Conservation (phyloP, 139 green algal species). For the Coccomyxa sp. region DNA sequence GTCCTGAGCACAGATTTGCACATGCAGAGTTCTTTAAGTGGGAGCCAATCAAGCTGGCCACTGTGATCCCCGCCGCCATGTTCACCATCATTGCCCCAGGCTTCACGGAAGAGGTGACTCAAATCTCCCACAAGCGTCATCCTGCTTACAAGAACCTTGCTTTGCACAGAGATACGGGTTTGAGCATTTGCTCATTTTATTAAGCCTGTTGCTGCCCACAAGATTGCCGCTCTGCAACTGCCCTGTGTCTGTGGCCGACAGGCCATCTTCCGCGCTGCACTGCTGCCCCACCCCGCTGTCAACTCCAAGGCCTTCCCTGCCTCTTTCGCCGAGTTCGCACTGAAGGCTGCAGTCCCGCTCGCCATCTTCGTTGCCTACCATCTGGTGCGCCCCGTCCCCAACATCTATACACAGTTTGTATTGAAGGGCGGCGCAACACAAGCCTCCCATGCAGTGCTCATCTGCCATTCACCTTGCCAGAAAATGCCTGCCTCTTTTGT, state of each 20-base stretch:
- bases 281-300: conserved; percentile 1
- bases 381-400: background rate
- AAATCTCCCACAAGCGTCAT: background rate
- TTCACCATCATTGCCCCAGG: background rate
- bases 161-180: background rate
- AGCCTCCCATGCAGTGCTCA: too few relatives aligned
- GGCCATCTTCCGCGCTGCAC: conserved; percentile 1
- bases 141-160: background rate
- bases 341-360: background rate
- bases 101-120: background rate
- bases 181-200: background rate
- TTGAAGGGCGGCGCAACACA: too few relatives aligned
- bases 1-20: background rate
- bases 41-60: background rate
- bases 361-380: conserved; percentile 1
- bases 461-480: too few relatives aligned
- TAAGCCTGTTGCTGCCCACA: background rate
- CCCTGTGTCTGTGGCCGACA: background rate
- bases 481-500: too few relatives aligned
- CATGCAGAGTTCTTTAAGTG: background rate
- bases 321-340: background rate
- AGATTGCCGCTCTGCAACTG: background rate
- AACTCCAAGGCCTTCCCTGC: background rate
- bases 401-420: too few relatives aligned
- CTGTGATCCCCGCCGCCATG: background rate